These are phyloP conservation scores for Hordeum marinum DNA, from an alignment of 176 grass and related monocot genomes.

Conservation along the genomic window DNA sequence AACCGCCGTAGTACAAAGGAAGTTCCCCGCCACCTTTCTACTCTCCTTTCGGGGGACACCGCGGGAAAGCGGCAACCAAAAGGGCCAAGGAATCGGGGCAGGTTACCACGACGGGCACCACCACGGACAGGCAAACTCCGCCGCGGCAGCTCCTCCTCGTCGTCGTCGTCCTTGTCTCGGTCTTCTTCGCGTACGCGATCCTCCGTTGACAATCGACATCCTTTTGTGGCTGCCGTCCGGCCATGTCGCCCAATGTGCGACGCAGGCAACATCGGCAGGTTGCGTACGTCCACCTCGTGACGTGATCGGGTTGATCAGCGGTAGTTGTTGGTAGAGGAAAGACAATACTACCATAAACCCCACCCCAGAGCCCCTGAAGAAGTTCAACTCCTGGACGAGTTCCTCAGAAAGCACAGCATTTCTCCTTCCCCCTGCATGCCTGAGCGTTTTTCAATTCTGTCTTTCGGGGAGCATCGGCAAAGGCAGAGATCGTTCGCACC, in stretches of 20 bases:
- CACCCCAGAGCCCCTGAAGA: neutral
- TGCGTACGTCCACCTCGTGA: constrained; percentile 3
- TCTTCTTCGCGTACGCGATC: neutral
- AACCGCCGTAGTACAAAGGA: neutral
- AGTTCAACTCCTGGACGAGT: neutral
- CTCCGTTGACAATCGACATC: neutral
- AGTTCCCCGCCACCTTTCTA: neutral
- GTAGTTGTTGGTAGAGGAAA: constrained; percentile 21
- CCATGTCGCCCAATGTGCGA: neutral
- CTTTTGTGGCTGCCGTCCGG: neutral
- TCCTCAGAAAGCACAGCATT: constrained; percentile 20
- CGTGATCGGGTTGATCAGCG: constrained; percentile 1
- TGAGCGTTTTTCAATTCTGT: constrained; percentile 9
- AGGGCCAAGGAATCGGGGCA: neutral
- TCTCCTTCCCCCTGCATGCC: neutral
- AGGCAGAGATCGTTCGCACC: neutral
- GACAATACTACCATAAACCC: neutral
- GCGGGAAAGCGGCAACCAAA: neutral
- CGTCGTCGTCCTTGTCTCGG: neutral
- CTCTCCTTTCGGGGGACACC: constrained; percentile 31
- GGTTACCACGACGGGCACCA: neutral
- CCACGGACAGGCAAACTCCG: neutral
- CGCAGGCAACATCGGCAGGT: neutral
- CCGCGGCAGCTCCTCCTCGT: neutral
- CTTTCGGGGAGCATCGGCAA: constrained; percentile 34